Percentiles rank a stretch among this genome's conserved stretches.
Conservation (phyloP, 805 yeast species). For the Maudiozyma pseudohumilis region DNA sequence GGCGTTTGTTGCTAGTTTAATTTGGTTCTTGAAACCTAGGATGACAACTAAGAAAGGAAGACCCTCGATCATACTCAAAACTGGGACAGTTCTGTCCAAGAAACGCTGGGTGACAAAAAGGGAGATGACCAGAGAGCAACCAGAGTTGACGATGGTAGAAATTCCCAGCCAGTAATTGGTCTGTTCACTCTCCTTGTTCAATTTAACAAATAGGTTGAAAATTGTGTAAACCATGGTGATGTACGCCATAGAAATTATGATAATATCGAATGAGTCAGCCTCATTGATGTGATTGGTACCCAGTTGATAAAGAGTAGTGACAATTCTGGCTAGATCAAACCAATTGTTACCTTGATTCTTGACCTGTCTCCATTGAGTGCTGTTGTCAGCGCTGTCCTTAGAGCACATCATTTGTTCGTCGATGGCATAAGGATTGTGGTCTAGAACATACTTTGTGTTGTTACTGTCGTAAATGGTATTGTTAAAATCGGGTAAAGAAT, state of each 20-base stretch:
- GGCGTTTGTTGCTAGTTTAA: conserved; percentile 56
- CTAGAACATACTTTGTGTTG: conserved; percentile 19
- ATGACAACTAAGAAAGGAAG: conserved; percentile 87
- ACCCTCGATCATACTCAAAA: conserved; percentile 76
- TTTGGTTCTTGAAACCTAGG: conserved; percentile 83
- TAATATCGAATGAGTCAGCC: conserved; percentile 81
- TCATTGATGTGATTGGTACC: conserved; percentile 42
- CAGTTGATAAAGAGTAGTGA: conserved; percentile 2
- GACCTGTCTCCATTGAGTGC: conserved; percentile 48
- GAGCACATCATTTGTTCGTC: conserved; percentile 10
- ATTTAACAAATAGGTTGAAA: conserved; percentile 60
- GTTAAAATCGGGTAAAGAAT: conserved; percentile 18
- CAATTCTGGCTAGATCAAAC: conserved; percentile 3
- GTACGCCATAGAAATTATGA: conserved; percentile 70
- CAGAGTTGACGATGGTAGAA: conserved; percentile 66
- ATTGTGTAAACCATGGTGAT: conserved; percentile 82
- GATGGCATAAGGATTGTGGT: conserved; percentile 12
- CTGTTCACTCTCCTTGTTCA: conserved; percentile 47
- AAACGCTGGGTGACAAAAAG: conserved; percentile 49
- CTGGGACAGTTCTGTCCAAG: conserved; percentile 52
- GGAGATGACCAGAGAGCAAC: conserved; percentile 77
- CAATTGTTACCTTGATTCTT: conserved; percentile 1
- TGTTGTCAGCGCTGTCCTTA: conserved; percentile 26
- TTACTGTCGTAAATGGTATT: conserved; percentile 21
- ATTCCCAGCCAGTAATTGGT: conserved; percentile 83